phyloP scores from a whole-genome alignment of 179 eudicot genomes.

The Silene noctiflora region DNA sequence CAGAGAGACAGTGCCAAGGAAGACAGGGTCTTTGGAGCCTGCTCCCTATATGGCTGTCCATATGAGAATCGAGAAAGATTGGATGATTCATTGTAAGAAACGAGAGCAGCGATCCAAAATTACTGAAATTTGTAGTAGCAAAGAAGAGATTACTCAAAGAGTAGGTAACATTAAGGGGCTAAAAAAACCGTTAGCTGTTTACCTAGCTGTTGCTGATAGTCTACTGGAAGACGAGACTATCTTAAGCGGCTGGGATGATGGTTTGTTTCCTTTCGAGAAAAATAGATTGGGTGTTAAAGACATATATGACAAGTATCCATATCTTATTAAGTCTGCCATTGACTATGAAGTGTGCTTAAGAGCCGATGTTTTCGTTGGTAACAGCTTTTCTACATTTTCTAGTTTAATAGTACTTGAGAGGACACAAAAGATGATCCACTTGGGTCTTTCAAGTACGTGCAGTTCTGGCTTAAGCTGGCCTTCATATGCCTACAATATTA shows the following conservation, averaged over 20 bases:
- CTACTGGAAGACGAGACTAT: constrained; percentile 71
- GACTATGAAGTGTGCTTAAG: constrained; percentile 89
- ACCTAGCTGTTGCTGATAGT: constrained; percentile 83
- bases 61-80: constrained; percentile 91
- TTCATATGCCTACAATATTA: constrained; percentile 86
- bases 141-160: constrained; percentile 71
- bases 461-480: constrained; percentile 52
- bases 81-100: constrained; percentile 97
- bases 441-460: constrained; percentile 47
- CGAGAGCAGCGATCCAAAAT: constrained; percentile 59
- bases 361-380: constrained; percentile 84
- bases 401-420: constrained; percentile 79
- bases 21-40: constrained; percentile 3
- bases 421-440: constrained; percentile 53
- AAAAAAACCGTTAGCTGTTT: constrained; percentile 52
- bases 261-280: constrained; percentile 76
- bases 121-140: constrained; percentile 75
- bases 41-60: constrained; percentile 81
- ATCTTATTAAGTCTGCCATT: constrained; percentile 83
- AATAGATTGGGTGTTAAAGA: constrained; percentile 60
- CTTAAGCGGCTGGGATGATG: constrained; percentile 63
- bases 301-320: constrained; percentile 65
- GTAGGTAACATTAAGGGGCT: constrained; percentile 60
- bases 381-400: constrained; percentile 90
- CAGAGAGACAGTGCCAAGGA: constrained; percentile 42